Evolutionary conservation across 1,284 basidiomycete genomes (phyloP), one percentile per base, ranked within the genome.

Genomic region (Sanghuangporus weigelae): DNA sequence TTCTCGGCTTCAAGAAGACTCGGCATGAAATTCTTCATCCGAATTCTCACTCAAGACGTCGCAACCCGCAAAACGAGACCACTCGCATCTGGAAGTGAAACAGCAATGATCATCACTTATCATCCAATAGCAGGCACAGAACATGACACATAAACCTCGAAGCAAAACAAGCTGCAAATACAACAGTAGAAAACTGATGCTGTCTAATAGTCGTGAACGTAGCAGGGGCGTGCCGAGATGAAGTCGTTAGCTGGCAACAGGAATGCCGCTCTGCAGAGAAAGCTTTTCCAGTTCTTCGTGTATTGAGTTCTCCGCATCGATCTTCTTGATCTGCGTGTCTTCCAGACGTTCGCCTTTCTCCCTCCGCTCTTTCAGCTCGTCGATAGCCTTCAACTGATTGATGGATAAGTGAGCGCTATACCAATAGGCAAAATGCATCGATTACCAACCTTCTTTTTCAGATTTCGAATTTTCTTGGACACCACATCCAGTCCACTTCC

Each of bases 291-390:
- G 84, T 78, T 97, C 95, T 72, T 86, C 86, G 68, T 86, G 80
- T 69, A 98, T 93, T 68, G 91, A 89, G 7, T 75, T 82, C 77
- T 97, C 95, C 7, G 87, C 87, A 48, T 95, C 93, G 69, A 98
- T 96, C 84, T 98, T 98, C 81, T 92, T 92, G 68, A 96, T 75
- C 77, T 98, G 96, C 26, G 95, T 98, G 65, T 88, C 89, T 76
- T 98, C 96, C 50, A 98, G 81, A 63, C 89, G 84, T 74, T 98
- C 95, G 1, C 96, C 96, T 54, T 89, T 84, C 70, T 84, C 87
- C 31, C 86, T 83, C 76, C 94, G 93, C 70, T 93, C 90, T 79
- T 97, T 97, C 61, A 98, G 84, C 71, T 98, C 95, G 40, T 96
- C 93, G 69, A 97, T 97, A 12, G 94, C 95, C 75, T 96, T 96